Conservation (phyloP, 2,329 filamentous ascomycete genomes). For the Xylariaceae sp. region DNA sequence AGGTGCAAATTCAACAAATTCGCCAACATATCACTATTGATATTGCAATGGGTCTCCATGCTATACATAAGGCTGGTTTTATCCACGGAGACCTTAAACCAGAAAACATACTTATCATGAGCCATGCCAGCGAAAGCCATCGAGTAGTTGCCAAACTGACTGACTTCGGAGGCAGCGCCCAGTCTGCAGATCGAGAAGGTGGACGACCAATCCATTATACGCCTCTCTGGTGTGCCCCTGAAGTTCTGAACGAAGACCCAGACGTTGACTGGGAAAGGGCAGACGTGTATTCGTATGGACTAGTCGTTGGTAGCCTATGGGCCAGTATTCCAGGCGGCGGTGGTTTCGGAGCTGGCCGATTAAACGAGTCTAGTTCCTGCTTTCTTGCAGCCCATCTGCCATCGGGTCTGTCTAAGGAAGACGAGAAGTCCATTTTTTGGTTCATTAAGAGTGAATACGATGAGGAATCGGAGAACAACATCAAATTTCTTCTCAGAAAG, state of each 20-base stretch:
- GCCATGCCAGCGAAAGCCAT: background rate
- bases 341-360: background rate
- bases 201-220: slow-evolving; percentile 14
- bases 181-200: background rate
- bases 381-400: background rate
- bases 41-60: slow-evolving; percentile 18
- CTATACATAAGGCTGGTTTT: slow-evolving; percentile 16
- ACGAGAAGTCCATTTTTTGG: background rate
- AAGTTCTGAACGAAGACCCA: slow-evolving; percentile 18
- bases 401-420: background rate
- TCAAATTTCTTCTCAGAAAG: background rate
- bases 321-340: background rate
- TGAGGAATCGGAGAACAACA: background rate
- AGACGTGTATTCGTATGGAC: slow-evolving; percentile 21
- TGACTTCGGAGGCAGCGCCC: slow-evolving; percentile 18
- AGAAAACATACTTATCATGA: slow-evolving; percentile 19
- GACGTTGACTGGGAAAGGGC: slow-evolving; percentile 23
- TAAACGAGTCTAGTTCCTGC: background rate
- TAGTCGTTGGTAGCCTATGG: slow-evolving; percentile 20
- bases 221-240: slow-evolving; percentile 19
- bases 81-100: slow-evolving; percentile 20
- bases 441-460: background rate
- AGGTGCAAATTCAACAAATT: background rate
- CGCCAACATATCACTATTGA: slow-evolving; percentile 15
- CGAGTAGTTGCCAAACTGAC: slow-evolving; percentile 15